Conservation (phyloP, 2,329 filamentous ascomycete genomes). For the Stachybotrys chlorohalonatus region DNA sequence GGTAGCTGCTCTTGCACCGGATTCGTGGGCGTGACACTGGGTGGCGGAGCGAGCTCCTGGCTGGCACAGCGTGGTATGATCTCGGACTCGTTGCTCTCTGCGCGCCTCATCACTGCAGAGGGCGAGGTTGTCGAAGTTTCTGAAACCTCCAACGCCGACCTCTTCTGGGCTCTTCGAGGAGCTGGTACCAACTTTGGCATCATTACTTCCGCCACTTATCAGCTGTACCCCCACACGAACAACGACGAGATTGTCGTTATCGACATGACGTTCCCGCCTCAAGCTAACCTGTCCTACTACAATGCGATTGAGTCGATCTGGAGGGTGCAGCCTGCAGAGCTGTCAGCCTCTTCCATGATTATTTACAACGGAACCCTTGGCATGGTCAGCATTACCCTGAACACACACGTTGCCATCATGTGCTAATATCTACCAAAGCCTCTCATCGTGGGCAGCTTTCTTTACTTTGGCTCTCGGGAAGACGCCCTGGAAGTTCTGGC, state of each 20-base stretch:
- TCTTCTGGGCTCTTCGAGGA: conserved; percentile 41
- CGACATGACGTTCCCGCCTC: neutral
- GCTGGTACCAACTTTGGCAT: conserved; percentile 36
- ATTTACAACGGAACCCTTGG: neutral
- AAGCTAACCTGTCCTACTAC: neutral
- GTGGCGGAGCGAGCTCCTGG: neutral
- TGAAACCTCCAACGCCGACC: conserved; percentile 26
- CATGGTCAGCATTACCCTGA: neutral
- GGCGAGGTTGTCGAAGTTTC: conserved; percentile 27
- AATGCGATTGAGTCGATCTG: neutral
- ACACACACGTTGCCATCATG: neutral
- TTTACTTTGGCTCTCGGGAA: neutral
- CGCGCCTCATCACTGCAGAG: conserved; percentile 28
- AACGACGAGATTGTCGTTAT: neutral
- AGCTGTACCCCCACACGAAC: neutral
- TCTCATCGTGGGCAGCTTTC: neutral
- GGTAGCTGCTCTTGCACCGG: neutral
- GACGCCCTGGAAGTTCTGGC: neutral
- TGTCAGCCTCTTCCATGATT: neutral
- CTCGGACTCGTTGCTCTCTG: conserved; percentile 30
- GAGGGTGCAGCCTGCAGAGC: neutral
- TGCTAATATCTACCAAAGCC: neutral
- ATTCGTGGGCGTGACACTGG: neutral
- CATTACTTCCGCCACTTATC: conserved; percentile 11
- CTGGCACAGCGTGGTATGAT: conserved; percentile 35